Base-by-base conservation (phyloP, 352 stramenopile species). In the Phytophthora pseudosyringae region DNA sequence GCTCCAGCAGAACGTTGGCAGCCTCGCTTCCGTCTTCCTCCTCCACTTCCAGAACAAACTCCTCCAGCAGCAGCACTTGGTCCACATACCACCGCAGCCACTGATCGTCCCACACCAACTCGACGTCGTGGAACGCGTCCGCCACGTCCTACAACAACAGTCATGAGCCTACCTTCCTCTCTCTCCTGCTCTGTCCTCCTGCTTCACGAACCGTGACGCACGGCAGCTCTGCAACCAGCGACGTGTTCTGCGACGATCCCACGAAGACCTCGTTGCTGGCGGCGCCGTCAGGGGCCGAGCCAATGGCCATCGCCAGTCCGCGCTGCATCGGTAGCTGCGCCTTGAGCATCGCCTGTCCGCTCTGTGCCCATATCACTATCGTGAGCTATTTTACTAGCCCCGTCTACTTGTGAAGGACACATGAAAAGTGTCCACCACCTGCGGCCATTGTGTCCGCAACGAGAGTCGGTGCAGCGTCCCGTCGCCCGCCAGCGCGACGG, bases 11-110 rank as follows among this genome's bases (percentile, higher is more conserved):
- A n/a, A 70, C n/a, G 0, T 50, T 25, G 5, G 11, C 13, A 21
- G 15, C 55, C 16, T 12, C 49, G 13, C 15, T 63, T 39, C n/a
- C 28, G 13, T 31, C 18, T n/a, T 59, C 56, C 9, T 59, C 56
- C 9, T 33, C 18, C 38, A 31, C 39, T 11, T 59, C 32, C 16
- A 45, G 21, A 15, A 82, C 58, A 35, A 71, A 67, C 33, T 85
- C 74, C 62, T 90, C 80, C 25, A 71, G 58, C n/a, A 88, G 32
- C 40, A 90, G 32, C 1, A 74, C 51, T 31, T 78, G 71, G 50
- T 90, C 67, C 49, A 90, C 69, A 61, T 77, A 78, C 80, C 81
- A 89, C 0, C 81, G 79, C 47, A 90, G 49, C 79, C 81, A 90
- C n/a, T 73, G 18, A 3, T 56, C 41, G 50, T 80, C 75, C 78